Percentiles rank a stretch among this genome's conserved stretches.
These are phyloP conservation scores for Protomyces inundatus DNA, from an alignment of 1,139 yeast species.

Conservation along the genomic window DNA sequence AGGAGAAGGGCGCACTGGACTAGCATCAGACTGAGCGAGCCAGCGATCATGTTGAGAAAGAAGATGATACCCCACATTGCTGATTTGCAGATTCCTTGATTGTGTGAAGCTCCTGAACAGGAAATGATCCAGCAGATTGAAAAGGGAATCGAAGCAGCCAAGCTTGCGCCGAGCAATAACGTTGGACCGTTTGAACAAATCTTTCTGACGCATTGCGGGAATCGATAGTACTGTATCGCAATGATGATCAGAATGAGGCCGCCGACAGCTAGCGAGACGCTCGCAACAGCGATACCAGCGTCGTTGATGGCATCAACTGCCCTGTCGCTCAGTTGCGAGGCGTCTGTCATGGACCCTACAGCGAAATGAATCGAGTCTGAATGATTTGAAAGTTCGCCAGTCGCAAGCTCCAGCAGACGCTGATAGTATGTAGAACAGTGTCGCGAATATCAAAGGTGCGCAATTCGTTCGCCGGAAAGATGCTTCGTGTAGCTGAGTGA, in stretches of 20 bases:
- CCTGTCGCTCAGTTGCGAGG: not conserved
- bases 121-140: slow-evolving; percentile 4
- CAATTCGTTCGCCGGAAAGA: too few species aligned
- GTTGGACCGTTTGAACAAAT: not conserved
- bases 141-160: not conserved
- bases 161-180: not conserved
- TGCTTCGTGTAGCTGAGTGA: too few species aligned
- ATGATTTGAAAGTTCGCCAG: too few species aligned
- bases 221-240: not conserved
- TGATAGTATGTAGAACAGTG: too few species aligned
- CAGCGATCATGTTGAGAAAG: slow-evolving; percentile 2
- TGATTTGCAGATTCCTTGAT: not conserved
- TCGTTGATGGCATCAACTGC: slow-evolving; percentile 25
- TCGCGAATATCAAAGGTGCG: too few species aligned
- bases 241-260: not conserved
- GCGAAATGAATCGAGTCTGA: too few species aligned
- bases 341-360: too few species aligned
- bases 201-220: not conserved
- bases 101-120: not conserved
- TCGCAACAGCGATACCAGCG: slow-evolving; percentile 2
- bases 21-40: slow-evolving; percentile 1
- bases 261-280: not conserved
- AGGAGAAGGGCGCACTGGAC: slow-evolving; percentile 8
- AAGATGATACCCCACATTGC: slow-evolving; percentile 10
- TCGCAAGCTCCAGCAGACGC: too few species aligned